Percentiles rank a stretch among this genome's conserved stretches.
Conservation (phyloP, 164 flowering plant genomes). For the Aristolochia fimbriata region DNA sequence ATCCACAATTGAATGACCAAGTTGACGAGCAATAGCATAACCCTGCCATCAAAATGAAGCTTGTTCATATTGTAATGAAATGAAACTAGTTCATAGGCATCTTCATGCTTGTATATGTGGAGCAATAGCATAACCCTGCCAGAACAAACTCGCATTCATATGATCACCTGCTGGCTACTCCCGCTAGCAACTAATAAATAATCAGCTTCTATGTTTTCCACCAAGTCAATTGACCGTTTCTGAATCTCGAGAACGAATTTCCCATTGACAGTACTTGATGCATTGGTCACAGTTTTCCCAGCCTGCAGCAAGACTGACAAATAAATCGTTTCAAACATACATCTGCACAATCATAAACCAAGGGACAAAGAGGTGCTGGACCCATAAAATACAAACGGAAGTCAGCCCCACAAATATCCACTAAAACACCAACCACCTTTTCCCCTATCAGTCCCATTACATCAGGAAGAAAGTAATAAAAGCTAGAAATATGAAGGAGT, state of each 20-base stretch:
- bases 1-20: constrained; percentile 86
- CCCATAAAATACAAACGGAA: too few species aligned
- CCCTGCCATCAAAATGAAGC: constrained; percentile 38
- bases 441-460: too few species aligned
- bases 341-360: not conserved
- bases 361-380: too few species aligned
- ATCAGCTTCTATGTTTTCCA: constrained; percentile 60
- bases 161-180: constrained; percentile 65
- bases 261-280: constrained; percentile 29
- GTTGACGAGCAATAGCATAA: constrained; percentile 60
- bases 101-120: too few species aligned
- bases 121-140: too few species aligned
- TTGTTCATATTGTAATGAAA: too few species aligned
- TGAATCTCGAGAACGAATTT: constrained; percentile 60
- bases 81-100: constrained; percentile 4
- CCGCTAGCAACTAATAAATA: constrained; percentile 82
- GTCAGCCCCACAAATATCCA: too few species aligned
- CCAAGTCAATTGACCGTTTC: constrained; percentile 33
- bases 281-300: constrained; percentile 58
- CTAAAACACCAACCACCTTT: too few species aligned
- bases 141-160: not conserved
- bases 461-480: too few species aligned
- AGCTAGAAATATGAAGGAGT: not conserved
- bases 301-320: constrained; percentile 66
- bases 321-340: not conserved